Evolutionary conservation across 2,329 filamentous ascomycete species (phyloP), one percentile per base, ranked within the genome.

Genomic region (Epichloe typhina): DNA sequence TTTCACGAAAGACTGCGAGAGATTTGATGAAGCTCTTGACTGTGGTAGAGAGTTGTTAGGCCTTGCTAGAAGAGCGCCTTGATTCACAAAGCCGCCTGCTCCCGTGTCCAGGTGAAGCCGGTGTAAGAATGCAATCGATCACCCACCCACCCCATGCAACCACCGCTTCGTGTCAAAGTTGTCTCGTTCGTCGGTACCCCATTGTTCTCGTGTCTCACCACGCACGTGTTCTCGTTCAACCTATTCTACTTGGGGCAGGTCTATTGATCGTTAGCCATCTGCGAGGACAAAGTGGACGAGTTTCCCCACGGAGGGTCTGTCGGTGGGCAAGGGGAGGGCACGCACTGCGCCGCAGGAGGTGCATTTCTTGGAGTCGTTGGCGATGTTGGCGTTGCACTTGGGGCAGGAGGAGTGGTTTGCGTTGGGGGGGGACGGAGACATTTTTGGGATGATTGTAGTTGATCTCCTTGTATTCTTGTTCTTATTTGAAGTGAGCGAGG

Each of bases 301-400:
- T 17, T 7, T 13, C 46, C 42, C 37, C 11, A 33, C 21, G 39
- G 13, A 19, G 19, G 19, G 19, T 19, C 19, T 19, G 19, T 19
- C 19, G 19, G 19, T 19, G 3, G 19, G 19, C 19, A 19, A 2
- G 21, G 21, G 4, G 21, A 9, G 8, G 7, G 26, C 8, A 70
- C 77, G 60, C 70, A 81, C 77, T 60, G 77, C 75, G 51, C 77
- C 77, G 67, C 77, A 81, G 52, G 70, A 68, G 52, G 61, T 58
- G 69, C 77, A 81, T 54, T 69, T 72, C 75, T 81, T 81, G 67
- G 59, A 58, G 41, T 59, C 58, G 58, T 68, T 68, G 45, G 64
- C 59, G 58, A 72, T 70, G 61, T 67, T 54, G 58, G 69, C 66
- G 59, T 70, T 72, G 71, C 77, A 81, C 69, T 76, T 79, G 68